Conservation (phyloP, 2,329 filamentous ascomycete species). For the Elsinoe necatrix region DNA sequence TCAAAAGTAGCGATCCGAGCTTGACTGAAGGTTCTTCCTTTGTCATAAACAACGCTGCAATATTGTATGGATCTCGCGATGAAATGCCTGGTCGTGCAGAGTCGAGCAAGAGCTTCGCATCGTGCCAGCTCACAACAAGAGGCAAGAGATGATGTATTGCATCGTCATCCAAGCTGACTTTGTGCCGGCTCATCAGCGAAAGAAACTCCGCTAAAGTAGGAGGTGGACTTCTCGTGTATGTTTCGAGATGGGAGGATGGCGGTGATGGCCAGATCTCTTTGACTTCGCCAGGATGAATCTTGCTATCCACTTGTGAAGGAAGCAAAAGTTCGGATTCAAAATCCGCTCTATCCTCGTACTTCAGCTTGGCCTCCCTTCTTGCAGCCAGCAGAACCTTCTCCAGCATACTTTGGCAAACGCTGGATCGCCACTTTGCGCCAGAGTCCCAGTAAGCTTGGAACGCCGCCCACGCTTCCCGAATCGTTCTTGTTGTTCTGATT, state of each 20-base stretch:
- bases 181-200: constrained; percentile 45
- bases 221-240: constrained; percentile 53
- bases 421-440: constrained; percentile 28
- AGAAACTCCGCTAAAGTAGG: constrained; percentile 54
- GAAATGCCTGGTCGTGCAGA: constrained; percentile 39
- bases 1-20: constrained; percentile 29
- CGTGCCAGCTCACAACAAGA: constrained; percentile 5
- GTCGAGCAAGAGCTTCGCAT: constrained; percentile 49
- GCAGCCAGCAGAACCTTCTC: constrained; percentile 43
- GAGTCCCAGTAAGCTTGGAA: constrained; percentile 48
- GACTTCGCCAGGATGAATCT: constrained; percentile 51
- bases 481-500: constrained; percentile 51
- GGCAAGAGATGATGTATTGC: constrained; percentile 22
- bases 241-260: constrained; percentile 55
- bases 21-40: constrained; percentile 18
- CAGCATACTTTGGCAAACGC: constrained; percentile 49
- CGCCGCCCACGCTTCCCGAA: constrained; percentile 57
- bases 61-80: constrained; percentile 24
- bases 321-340: constrained; percentile 19
- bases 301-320: neutral
- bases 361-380: constrained; percentile 17
- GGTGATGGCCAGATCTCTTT: constrained; percentile 48
- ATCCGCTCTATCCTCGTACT: neutral
- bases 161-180: constrained; percentile 41
- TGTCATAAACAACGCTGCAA: neutral